Evolutionary conservation across 148 eudicot genomes (phyloP).

Genomic region (Pouteria glomerata): DNA sequence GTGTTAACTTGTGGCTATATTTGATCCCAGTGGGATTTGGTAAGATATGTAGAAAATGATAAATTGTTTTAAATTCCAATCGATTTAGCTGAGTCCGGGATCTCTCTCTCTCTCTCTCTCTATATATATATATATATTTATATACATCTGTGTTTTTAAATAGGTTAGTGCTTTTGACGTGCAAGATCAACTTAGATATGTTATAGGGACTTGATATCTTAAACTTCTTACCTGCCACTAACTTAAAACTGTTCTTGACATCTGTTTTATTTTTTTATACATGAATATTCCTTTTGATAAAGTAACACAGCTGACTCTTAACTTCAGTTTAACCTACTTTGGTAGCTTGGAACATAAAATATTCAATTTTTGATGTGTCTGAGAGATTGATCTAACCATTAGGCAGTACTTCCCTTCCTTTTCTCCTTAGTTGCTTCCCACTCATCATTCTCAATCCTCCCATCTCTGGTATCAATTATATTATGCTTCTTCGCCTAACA

Average conservation of each 20-base stretch:
- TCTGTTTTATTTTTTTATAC: background rate
- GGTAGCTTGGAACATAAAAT: no score
- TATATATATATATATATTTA: no score
- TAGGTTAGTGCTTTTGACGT: background rate
- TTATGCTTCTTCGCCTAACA: background rate
- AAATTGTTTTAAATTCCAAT: background rate
- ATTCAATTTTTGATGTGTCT: no score
- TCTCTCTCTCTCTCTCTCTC: no score
- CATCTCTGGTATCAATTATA: background rate
- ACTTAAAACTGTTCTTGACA: background rate
- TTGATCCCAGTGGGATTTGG: background rate
- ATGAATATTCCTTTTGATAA: background rate
- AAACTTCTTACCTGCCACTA: background rate
- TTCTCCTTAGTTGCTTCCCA: background rate
- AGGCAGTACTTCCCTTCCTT: no score
- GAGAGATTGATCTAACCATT: no score
- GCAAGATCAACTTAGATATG: background rate
- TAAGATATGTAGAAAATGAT: background rate
- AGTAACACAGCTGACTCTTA: no score
- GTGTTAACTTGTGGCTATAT: no score
- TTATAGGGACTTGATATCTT: background rate
- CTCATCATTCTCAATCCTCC: constrained; percentile 4
- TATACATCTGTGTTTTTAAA: background rate
- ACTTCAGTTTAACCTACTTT: no score
- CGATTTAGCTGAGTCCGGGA: background rate